Base-by-base conservation (phyloP, 2,329 filamentous ascomycete genomes). In the Ophiostoma angusticollis region DNA sequence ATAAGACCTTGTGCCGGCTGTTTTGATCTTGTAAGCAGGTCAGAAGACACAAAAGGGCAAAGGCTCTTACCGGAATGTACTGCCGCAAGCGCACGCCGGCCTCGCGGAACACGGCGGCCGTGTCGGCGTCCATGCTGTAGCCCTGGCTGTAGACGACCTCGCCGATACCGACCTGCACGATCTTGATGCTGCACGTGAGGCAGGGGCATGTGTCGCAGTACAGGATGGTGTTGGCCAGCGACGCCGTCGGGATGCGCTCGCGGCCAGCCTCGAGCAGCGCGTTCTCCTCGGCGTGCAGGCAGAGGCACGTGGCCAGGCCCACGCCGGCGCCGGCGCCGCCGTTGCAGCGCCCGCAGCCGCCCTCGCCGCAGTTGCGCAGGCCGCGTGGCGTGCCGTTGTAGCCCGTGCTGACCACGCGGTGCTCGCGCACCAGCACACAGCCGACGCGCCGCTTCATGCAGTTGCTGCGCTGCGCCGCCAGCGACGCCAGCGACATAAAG, bases 371-470 rank as follows among this genome's bases (percentile, higher is more conserved):
- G 62, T 98, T 98, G 40, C 66, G 74, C 52, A 95, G 67, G 31
- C 87, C 80, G 17, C 89, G 72, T 9, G 91, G 87, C n/a, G 91
- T 96, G 45, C 91, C 91, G 59, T 98, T 98, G 64, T 98, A 98
- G 16, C 91, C 91, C 0, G 91, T 98, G 54, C 80, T 85, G 49
- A 96, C 84, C 46, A 98, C 91, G 49, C 87, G 75, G 52, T 78
- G 79, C 54, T 86, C 80, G 46, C 80, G 71, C 24, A 96, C 87
- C 9, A 98, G 70, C 6, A 96, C 91, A 61, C 87, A 95, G 7
- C 91, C 91, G 2, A 98, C 91, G 47, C 89, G 78, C 22, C 91
- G 74, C 63, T 96, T 95, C 91, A 98, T 98, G 65, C 91, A 98
- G 60, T 98, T 98, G 54, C 80, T 85, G 47, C 91, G 74, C 50